Conservation (phyloP, 2,329 filamentous ascomycete genomes). For the Aspergillus sergii region DNA sequence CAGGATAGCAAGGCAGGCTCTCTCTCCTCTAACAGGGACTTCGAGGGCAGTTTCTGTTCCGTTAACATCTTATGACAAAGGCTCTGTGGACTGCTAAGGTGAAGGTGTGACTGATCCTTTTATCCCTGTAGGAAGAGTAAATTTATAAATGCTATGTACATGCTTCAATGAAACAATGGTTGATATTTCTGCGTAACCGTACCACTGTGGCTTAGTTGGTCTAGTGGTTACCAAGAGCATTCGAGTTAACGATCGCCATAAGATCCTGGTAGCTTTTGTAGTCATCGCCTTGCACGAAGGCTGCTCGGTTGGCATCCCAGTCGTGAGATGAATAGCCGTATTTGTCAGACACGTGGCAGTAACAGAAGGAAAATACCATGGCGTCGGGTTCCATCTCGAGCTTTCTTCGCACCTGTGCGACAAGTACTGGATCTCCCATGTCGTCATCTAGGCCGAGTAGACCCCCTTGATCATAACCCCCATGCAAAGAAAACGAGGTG, state of each 20-base stretch:
- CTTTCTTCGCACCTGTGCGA: not conserved
- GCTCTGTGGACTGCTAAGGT: too few species aligned
- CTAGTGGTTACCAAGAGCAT: not conserved
- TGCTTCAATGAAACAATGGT: too few species aligned
- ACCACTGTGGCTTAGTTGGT: rapidly evolving
- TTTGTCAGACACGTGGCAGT: not conserved
- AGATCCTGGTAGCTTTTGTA: not conserved
- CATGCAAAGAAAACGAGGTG: not conserved
- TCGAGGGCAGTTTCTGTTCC: too few species aligned
- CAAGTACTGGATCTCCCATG: not conserved
- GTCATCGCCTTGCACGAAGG: not conserved
- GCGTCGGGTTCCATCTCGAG: not conserved
- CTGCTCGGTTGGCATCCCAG: not conserved
- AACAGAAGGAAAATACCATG: not conserved
- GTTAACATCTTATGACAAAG: too few species aligned
- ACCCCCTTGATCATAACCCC: not conserved
- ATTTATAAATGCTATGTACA: too few species aligned
- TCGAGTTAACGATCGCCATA: not conserved
- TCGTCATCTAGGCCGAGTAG: not conserved
- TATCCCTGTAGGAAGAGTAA: too few species aligned
- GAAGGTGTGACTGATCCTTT: too few species aligned
- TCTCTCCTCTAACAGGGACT: rapidly evolving
- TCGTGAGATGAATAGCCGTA: not conserved
- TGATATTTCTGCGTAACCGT: not conserved
- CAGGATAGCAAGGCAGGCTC: too few species aligned